Evolutionary conservation across 352 stramenopile species (phyloP).

Genomic region (Phytopythium chamaehyphon): DNA sequence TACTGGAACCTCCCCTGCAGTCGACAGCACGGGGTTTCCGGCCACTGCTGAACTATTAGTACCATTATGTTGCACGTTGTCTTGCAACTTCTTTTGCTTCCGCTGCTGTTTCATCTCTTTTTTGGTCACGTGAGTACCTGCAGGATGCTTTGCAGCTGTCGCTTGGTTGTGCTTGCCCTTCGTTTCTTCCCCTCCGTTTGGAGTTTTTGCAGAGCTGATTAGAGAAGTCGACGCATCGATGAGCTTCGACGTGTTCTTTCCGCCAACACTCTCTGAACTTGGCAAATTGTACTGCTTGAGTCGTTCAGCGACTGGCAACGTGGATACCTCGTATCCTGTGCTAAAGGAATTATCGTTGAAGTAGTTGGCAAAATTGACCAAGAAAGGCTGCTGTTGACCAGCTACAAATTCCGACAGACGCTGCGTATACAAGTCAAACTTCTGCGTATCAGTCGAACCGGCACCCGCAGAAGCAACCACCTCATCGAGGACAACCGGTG

Average conservation of each 20-base stretch:
- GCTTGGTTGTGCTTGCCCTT: conserved; percentile 20
- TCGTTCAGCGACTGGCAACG: conserved; percentile 54
- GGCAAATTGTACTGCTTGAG: conserved; percentile 33
- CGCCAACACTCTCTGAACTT: background rate
- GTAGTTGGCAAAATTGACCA: conserved; percentile 68
- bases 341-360: conserved; percentile 80
- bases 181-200: background rate
- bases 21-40: too few relatives aligned
- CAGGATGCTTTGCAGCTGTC: background rate
- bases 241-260: background rate
- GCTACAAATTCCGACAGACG: conserved; percentile 52
- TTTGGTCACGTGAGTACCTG: conserved; percentile 35
- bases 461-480: conserved; percentile 16
- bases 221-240: background rate
- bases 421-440: conserved; percentile 57
- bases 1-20: conserved; percentile 2
- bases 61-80: conserved; percentile 12
- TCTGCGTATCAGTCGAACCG: conserved; percentile 27
- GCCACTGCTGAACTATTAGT: background rate
- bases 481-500: conserved; percentile 16
- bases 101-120: conserved; percentile 70
- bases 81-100: conserved; percentile 68
- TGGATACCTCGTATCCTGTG: conserved; percentile 71
- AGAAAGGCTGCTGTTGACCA: conserved; percentile 74
- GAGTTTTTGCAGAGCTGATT: background rate